A percentile compares a stretch with the other conserved stretches of the same genome.
Conservation (phyloP, 2,329 filamentous ascomycete species). For the Graphium sp. region DNA sequence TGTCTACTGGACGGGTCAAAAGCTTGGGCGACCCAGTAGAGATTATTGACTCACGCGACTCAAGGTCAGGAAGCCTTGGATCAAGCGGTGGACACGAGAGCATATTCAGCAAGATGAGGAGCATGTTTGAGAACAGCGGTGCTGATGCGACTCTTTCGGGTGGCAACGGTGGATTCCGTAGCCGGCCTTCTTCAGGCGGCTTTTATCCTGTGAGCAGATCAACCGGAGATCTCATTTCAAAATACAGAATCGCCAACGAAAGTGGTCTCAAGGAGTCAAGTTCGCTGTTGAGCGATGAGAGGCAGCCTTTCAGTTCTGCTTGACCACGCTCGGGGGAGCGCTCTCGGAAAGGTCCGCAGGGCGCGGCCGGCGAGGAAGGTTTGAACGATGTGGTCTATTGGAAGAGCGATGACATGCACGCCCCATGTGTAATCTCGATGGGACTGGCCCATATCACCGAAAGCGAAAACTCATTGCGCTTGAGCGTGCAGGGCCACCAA, state of each 20-base stretch:
- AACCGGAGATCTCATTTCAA: slow-evolving; percentile 7
- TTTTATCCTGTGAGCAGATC: slow-evolving; percentile 4
- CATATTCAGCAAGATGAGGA: slow-evolving; percentile 22
- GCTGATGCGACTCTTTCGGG: slow-evolving; percentile 3
- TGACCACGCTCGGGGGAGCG: slow-evolving; percentile 22
- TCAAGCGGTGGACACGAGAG: too few species aligned
- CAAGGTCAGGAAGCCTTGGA: slow-evolving; percentile 3
- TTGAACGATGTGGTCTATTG: too few species aligned
- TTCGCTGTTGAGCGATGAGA: slow-evolving; percentile 10
- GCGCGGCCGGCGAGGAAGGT: too few species aligned
- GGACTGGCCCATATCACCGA: too few species aligned
- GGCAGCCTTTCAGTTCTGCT: slow-evolving; percentile 8
- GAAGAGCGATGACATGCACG: too few species aligned
- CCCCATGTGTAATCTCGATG: too few species aligned
- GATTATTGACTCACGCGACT: slow-evolving; percentile 3
- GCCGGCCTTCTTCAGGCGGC: slow-evolving; percentile 10
- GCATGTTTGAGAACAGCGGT: slow-evolving; percentile 18
- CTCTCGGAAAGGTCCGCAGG: too few species aligned
- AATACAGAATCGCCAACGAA: too few species aligned
- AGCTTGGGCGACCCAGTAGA: slow-evolving; percentile 1
- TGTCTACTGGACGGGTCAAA: not conserved
- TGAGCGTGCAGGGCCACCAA: too few species aligned
- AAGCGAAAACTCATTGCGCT: too few species aligned
- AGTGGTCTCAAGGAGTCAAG: slow-evolving; percentile 13
- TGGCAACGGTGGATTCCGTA: not conserved